Evolutionary conservation across 257 asterid genomes (phyloP).

Genomic region (Orobanche coerulescens): DNA sequence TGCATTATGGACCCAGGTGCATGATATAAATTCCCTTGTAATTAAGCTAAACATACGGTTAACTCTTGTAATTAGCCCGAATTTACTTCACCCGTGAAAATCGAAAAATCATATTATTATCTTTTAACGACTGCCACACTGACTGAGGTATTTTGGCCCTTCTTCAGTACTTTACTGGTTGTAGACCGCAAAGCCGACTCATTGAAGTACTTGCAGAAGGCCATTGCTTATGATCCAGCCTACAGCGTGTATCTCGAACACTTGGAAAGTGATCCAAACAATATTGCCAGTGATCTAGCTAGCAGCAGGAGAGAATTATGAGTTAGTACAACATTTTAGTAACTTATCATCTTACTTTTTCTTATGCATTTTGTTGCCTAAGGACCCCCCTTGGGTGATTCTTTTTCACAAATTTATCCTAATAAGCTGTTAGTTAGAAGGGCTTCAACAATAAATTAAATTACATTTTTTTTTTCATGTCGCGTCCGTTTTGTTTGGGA

Average conservation of each 20-base stretch:
- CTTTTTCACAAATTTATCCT: neutral
- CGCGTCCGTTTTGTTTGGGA: neutral
- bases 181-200: slow-evolving; percentile 62
- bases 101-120: neutral
- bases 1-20: too few species aligned
- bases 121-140: neutral
- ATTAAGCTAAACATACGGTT: too few species aligned
- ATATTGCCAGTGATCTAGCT: slow-evolving; percentile 44
- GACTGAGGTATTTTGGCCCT: slow-evolving; percentile 9
- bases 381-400: neutral
- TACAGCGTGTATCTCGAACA: slow-evolving; percentile 38
- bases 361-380: neutral
- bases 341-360: neutral
- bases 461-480: too few species aligned
- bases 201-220: slow-evolving; percentile 48
- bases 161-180: slow-evolving; percentile 42
- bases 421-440: neutral
- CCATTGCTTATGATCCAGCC: slow-evolving; percentile 49
- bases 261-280: slow-evolving; percentile 42
- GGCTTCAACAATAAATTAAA: neutral
- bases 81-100: neutral
- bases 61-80: neutral
- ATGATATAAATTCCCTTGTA: too few species aligned
- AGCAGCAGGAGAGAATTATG: slow-evolving; percentile 42
- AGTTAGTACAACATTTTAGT: slow-evolving; percentile 6